Conservation (phyloP, 257 asterid species). For the Paulownia fortunei region DNA sequence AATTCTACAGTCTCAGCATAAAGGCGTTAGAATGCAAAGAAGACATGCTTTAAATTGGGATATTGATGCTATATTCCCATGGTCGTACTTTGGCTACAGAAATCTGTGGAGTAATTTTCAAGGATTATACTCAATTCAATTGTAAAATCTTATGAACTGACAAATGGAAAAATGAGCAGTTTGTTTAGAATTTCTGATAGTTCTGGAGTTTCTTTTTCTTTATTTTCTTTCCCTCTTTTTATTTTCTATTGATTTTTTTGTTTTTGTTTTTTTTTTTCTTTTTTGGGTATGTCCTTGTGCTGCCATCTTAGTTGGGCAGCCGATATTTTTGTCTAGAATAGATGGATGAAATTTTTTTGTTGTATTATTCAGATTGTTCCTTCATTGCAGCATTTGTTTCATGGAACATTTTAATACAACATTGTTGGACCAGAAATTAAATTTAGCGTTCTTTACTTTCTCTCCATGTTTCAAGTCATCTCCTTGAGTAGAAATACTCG, state of each 20-base stretch:
- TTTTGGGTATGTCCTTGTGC: background rate
- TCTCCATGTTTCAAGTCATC: background rate
- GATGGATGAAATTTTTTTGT: constrained; percentile 29
- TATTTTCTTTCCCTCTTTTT: too few relatives aligned
- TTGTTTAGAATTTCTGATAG: constrained; percentile 28
- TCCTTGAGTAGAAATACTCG: background rate
- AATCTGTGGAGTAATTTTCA: constrained; percentile 27
- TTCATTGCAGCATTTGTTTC: constrained; percentile 5
- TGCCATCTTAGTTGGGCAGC: constrained; percentile 19
- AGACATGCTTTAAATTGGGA: background rate
- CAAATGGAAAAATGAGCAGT: constrained; percentile 26
- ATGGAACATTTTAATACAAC: background rate
- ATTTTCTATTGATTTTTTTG: background rate
- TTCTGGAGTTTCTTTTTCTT: background rate
- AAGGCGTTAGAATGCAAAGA: background rate
- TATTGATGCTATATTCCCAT: background rate
- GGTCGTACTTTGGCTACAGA: constrained; percentile 6
- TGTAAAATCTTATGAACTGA: constrained; percentile 32
- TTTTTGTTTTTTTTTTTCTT: background rate
- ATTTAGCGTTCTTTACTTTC: background rate
- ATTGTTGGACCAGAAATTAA: background rate
- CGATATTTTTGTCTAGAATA: constrained; percentile 17
- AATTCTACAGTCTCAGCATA: background rate
- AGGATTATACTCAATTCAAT: constrained; percentile 31
- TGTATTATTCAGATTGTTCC: constrained; percentile 18